Base-by-base conservation (phyloP, 164 flowering plant genomes). In the Stephania yunnanensis region DNA sequence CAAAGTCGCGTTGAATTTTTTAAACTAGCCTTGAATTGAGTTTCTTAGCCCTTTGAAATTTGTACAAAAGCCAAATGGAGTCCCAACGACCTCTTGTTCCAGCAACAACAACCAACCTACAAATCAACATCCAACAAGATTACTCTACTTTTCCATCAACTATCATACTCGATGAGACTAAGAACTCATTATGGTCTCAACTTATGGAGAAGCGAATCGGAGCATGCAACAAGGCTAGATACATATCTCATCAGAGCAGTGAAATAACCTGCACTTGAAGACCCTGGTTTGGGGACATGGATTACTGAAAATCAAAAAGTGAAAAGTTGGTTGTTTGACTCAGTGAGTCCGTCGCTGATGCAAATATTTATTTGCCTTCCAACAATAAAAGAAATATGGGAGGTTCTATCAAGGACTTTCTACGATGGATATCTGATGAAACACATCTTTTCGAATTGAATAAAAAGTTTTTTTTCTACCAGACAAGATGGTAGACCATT, bases 291-390 rank as follows among this genome's bases (percentile, higher is more conserved):
- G 46, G 55, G 46, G 48, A 42, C 46, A 31, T 68, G 71, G 71
- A 44, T 44, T 12, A 68, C 71, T 30, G 46, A 68, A 30, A 68
- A 68, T 68, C 25, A 44, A 0, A 70, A 70, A 70, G 29, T 46
- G 25, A 46, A 71, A 25, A 71, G 63, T 71, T 50, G 73, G 73
- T 10, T 71, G 29, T 48, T 71, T 71, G 63, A 71, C 36, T 71
- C 64, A 30, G 50, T 71, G 73, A 55, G 52, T 53, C 22, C 44
- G 6, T 71, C 42, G 20, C 31, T 71, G 22, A 52, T 71, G 73
- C 22, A 71, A 53, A 15, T 19, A 71, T 71, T n/a, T 50, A 71
- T 71, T 52, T 63, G 64, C 42, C 73, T 71, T 19, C 73, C 73
- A 22, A 71, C 63, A n/a, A 44, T n/a, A 8, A 71, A 71, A 50